Evolutionary conservation across 768 basidiomycete genomes (phyloP).

Genomic region (Xanthoconium purpureum): DNA sequence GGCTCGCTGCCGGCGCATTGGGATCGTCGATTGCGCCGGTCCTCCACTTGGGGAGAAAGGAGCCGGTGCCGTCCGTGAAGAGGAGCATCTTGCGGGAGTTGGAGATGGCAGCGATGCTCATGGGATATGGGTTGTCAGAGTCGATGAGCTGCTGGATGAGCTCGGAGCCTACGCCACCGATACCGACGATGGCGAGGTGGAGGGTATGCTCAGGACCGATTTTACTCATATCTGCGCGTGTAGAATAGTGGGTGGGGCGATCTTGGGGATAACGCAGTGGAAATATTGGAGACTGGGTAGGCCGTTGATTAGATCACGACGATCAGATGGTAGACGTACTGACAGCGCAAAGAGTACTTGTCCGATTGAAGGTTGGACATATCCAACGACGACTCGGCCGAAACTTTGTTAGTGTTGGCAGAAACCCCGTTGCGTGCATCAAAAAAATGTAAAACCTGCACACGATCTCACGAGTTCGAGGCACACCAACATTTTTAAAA

Average conservation of each 20-base stretch:
- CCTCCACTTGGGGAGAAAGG: constrained; percentile 39
- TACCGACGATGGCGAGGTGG: constrained; percentile 78
- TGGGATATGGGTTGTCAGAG: constrained; percentile 46
- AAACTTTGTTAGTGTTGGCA: background rate
- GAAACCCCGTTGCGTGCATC: background rate
- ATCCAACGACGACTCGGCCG: constrained; percentile 10
- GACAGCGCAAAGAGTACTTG: background rate
- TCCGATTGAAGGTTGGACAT: background rate
- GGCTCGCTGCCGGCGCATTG: constrained; percentile 35
- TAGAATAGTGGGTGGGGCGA: constrained; percentile 1
- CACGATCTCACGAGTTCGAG: background rate
- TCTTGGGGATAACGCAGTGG: background rate
- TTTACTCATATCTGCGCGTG: constrained; percentile 14
- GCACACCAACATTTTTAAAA: background rate
- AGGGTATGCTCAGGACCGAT: constrained; percentile 31
- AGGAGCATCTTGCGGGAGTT: constrained; percentile 64
- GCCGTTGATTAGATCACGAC: constrained; percentile 6
- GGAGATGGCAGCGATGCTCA: constrained; percentile 66
- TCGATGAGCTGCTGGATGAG: constrained; percentile 78
- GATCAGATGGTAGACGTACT: constrained; percentile 7
- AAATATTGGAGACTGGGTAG: background rate
- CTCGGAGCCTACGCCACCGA: constrained; percentile 90
- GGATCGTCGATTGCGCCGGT: constrained; percentile 46
- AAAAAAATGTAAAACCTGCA: background rate
- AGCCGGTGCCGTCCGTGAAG: constrained; percentile 43